phyloP scores from a whole-genome alignment of 2,329 filamentous ascomycete genomes.

The Rhinocladiella similis region DNA sequence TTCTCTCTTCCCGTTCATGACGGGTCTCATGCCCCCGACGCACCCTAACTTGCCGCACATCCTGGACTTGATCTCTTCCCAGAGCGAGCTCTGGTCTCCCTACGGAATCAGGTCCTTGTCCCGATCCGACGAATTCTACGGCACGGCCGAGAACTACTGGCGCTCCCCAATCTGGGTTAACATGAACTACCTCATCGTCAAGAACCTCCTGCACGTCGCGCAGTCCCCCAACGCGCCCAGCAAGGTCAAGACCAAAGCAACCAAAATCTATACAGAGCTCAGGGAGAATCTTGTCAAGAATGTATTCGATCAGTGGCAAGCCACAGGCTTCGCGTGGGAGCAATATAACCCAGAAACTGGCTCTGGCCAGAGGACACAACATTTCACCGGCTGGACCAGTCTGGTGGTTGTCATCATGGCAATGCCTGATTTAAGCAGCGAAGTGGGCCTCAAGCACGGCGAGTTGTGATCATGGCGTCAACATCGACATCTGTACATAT shows the following conservation, averaged over 20 bases:
- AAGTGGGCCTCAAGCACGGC: conserved; percentile 26
- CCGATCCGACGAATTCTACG: conserved; percentile 78
- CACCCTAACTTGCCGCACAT: conserved; percentile 73
- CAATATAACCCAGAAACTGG: conserved; percentile 96
- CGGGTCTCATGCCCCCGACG: conserved; percentile 73
- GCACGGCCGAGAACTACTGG: conserved; percentile 96
- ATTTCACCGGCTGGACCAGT: conserved; percentile 99
- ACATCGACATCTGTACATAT: neutral
- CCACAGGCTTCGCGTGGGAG: conserved; percentile 97
- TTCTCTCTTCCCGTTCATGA: conserved; percentile 87
- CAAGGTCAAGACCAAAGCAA: conserved; percentile 52
- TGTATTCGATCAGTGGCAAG: conserved; percentile 81
- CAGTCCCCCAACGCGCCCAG: conserved; percentile 12
- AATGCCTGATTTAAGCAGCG: conserved; percentile 69
- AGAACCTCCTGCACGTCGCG: conserved; percentile 72
- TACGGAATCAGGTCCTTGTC: conserved; percentile 89
- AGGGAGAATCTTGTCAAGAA: conserved; percentile 85
- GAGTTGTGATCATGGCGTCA: conserved; percentile 11
- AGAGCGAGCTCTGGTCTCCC: conserved; percentile 84
- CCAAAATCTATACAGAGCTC: conserved; percentile 72
- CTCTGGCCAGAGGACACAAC: conserved; percentile 89
- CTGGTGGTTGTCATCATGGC: conserved; percentile 96
- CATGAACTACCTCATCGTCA: conserved; percentile 86
- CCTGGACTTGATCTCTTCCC: conserved; percentile 75
- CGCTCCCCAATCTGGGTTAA: conserved; percentile 92